Evolutionary conservation across 495 filamentous ascomycete species (phyloP), one percentile per base, ranked within the genome.

Genomic region (Hypoxylon fuscum): DNA sequence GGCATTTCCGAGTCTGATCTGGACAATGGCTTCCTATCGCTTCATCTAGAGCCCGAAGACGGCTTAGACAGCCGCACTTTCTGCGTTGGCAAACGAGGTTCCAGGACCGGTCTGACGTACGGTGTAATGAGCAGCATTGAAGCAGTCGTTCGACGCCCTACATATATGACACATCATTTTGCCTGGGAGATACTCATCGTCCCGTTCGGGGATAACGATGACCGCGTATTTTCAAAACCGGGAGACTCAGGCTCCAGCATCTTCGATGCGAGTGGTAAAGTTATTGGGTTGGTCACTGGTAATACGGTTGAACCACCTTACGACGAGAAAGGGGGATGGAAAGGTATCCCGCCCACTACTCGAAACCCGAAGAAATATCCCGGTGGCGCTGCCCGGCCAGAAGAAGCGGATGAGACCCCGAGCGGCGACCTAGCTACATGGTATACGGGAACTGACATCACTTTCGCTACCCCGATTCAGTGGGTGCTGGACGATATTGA

Each of bases 381-480:
- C 27, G 48, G 25, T 20, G 32, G 40, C n/a, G 17, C 25, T 31
- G 35, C 40, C 25, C 18, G n/a, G 37, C 37, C 46, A 29, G n/a
- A 50, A 15, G 34, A 45, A 25, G 42, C 27, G 46, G 49, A 62
- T 32, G 27, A 44, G 51, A 56, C 20, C 1, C 42, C 40, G 23
- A 12, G 18, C 21, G 45, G 15, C 49, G 14, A 61, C 15, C 31
- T 6, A n/a, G 37, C 8, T 12, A 8, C n/a, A 22, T 40, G 18
- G 23, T 34, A 18, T 9, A 17, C 10, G 21, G 51, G 25, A 15
- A 43, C 44, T 25, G 59, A 62, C 20, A 14, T 62, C 12, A 62
- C 59, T 34, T 62, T 62, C n/a, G 59, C 59, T 49, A 35, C 59
- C 23, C 59, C 51, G 34, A 62, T 62, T 20, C 9, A 50, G 43